These are phyloP conservation scores for Nitzschia putrida DNA, from an alignment of 108 stramenopile species.

Conservation along the genomic window DNA sequence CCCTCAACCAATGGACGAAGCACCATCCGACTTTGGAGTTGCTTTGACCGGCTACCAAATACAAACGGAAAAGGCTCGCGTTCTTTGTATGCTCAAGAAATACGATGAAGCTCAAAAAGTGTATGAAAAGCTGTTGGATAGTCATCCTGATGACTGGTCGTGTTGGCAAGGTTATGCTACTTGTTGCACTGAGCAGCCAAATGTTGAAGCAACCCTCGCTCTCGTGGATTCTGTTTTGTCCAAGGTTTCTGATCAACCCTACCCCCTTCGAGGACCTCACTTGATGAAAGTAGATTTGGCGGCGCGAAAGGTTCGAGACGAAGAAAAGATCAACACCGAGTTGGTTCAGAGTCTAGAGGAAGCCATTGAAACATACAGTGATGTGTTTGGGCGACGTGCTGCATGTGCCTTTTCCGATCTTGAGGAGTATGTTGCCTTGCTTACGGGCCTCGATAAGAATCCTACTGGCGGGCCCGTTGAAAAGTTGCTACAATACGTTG, in stretches of 20 bases:
- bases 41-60: constrained; percentile 23
- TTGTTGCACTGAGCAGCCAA: constrained; percentile 12
- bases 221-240: constrained; percentile 25
- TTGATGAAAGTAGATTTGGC: constrained; percentile 61
- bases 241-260: constrained; percentile 11
- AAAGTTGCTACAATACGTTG: constrained; percentile 42
- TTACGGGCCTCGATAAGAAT: not conserved
- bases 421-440: constrained; percentile 45
- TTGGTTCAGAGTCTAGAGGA: constrained; percentile 10
- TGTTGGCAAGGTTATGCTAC: constrained; percentile 69
- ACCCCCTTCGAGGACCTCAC: constrained; percentile 54
- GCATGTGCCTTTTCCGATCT: constrained; percentile 76
- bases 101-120: constrained; percentile 44
- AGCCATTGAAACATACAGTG: constrained; percentile 50
- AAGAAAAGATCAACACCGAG: constrained; percentile 1
- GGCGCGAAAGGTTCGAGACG: constrained; percentile 29
- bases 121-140: constrained; percentile 50
- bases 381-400: constrained; percentile 51
- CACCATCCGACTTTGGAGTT: constrained; percentile 18
- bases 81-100: constrained; percentile 39
- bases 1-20: not conserved
- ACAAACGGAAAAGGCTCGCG: constrained; percentile 32
- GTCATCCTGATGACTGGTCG: constrained; percentile 71
- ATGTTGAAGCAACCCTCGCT: constrained; percentile 14
- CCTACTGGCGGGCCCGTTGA: not conserved